phyloP scores from a whole-genome alignment of 805 yeast species.

The Candida hungchunana region DNA sequence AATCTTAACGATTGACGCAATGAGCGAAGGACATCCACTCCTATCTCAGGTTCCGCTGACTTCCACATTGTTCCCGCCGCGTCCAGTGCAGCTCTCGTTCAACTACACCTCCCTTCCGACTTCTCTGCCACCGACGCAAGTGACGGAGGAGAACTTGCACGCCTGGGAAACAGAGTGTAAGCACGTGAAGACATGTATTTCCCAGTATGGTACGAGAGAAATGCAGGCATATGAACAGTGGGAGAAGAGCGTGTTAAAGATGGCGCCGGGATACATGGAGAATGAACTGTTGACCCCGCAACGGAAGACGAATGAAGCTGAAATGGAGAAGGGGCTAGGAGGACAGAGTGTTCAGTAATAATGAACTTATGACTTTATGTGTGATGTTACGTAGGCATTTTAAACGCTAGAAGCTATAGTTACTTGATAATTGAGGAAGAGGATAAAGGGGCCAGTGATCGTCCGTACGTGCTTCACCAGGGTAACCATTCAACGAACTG shows the following conservation, averaged over 20 bases:
- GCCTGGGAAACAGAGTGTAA: constrained; percentile 31
- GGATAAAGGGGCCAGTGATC: too few relatives aligned
- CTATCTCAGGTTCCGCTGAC: constrained; percentile 45
- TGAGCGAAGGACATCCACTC: constrained; percentile 7
- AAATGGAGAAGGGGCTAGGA: too few relatives aligned
- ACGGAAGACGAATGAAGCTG: not conserved
- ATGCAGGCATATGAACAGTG: constrained; percentile 28
- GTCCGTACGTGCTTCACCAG: too few relatives aligned
- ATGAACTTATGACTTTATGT: too few relatives aligned
- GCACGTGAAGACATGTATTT: constrained; percentile 26
- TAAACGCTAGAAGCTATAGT: too few relatives aligned
- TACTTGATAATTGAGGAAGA: too few relatives aligned
- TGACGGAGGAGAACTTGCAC: constrained; percentile 27
- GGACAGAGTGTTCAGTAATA: too few relatives aligned
- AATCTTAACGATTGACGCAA: not conserved
- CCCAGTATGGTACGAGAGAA: constrained; percentile 25
- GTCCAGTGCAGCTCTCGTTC: constrained; percentile 47
- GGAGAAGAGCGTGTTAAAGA: constrained; percentile 26
- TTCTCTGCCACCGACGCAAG: constrained; percentile 30
- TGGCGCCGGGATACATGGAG: constrained; percentile 43
- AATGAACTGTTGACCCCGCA: constrained; percentile 19
- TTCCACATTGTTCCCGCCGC: constrained; percentile 49
- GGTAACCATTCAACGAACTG: too few relatives aligned
- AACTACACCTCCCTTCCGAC: constrained; percentile 39
- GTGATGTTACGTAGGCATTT: too few relatives aligned